Evolutionary conservation across 176 grass and related monocot genomes (phyloP), one percentile per base, ranked within the genome.

Genomic region (Eleusine coracana): DNA sequence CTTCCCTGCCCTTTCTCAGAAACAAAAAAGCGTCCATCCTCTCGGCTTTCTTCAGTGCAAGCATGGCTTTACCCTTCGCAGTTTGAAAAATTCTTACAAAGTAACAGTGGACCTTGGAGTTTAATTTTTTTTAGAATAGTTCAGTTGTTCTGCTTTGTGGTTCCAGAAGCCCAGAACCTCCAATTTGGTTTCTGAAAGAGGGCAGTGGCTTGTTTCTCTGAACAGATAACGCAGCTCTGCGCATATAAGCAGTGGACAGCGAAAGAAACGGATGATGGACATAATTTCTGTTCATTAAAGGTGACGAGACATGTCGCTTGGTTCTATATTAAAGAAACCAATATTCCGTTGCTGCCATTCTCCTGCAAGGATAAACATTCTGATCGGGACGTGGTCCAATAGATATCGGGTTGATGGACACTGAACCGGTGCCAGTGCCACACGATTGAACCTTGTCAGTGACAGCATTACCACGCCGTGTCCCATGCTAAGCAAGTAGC

Each of bases 361-460:
- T 17, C 66, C 3, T 66, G 29, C 7, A 9, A 55, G 31, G 71
- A 83, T 83, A 75, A 67, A 54, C 15, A 74, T 55, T 75, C 48
- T 54, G 81, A 75, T 67, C 39, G 38, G 52, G 75, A 63, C n/a
- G 27, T 16, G 5, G 7, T 7, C 21, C 13, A 37, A 46, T 49
- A 54, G 29, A 68, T 48, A 8, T 5, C 0, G 61, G 48, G 28
- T 1, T 79, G 16, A 21, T n/a, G 42, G 11, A 42, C 27, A 4
- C 16, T 52, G 21, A 6, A 66, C 60, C 60, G 2, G 10, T 63
- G 25, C 60, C 25, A 5, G 10, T 63, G 25, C 60, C 60, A 5
- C 60, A 5, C 2, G 60, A 63, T 5, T 28, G 59, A 28, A 28
- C 59, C 23, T 11, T 62, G 59, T 62, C 23, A 62, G 5, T 17